A percentile compares a stretch with the other conserved stretches of the same genome.
Evolutionary conservation across 768 basidiomycete species (phyloP).

Genomic region (Imleria badia): DNA sequence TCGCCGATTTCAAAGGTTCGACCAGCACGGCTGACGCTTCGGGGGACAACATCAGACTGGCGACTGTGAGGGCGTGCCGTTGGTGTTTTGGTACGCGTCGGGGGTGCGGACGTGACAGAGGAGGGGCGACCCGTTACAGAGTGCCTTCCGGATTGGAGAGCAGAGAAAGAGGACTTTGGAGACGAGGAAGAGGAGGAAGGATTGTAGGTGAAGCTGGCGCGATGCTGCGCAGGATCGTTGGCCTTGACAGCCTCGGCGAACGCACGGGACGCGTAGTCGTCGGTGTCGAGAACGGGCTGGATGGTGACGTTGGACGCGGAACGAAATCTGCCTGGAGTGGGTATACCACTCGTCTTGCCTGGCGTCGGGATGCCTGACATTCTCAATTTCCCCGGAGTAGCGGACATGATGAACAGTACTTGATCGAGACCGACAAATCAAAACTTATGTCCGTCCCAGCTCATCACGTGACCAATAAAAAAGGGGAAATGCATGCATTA

Average conservation of each 20-base stretch:
- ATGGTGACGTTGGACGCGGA: slow-evolving; percentile 55
- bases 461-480: slow-evolving; percentile 21
- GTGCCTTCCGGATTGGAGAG: slow-evolving; percentile 42
- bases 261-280: slow-evolving; percentile 67
- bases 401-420: slow-evolving; percentile 32
- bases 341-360: slow-evolving; percentile 51
- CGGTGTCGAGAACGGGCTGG: slow-evolving; percentile 34
- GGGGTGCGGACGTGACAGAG: slow-evolving; percentile 56
- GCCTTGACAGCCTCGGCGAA: slow-evolving; percentile 78
- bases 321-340: slow-evolving; percentile 70
- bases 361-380: slow-evolving; percentile 48
- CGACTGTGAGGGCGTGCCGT: slow-evolving; percentile 62
- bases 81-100: slow-evolving; percentile 53
- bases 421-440: slow-evolving; percentile 1
- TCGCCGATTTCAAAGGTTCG: slow-evolving; percentile 70
- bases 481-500: slow-evolving; percentile 4
- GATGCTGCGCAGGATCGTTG: slow-evolving; percentile 77
- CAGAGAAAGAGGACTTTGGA: slow-evolving; percentile 40
- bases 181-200: slow-evolving; percentile 46
- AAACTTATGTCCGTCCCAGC: background rate
- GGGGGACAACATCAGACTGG: slow-evolving; percentile 57
- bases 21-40: slow-evolving; percentile 45
- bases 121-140: slow-evolving; percentile 57
- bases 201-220: slow-evolving; percentile 41
- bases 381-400: slow-evolving; percentile 44